These are phyloP conservation scores for Bisporella sp. DNA, from an alignment of 2,329 filamentous ascomycete genomes.

Conservation along the genomic window DNA sequence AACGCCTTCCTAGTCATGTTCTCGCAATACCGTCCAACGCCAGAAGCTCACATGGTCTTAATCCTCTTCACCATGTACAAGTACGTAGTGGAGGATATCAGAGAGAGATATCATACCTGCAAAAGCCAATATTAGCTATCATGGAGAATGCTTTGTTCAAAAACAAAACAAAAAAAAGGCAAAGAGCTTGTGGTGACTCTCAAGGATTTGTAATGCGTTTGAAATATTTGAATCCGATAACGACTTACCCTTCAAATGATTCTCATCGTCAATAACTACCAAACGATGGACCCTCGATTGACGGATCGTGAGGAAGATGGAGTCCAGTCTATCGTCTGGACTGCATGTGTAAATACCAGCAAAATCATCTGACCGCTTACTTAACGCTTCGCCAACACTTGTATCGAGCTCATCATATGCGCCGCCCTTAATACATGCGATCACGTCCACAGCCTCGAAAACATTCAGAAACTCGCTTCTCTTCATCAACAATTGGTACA, in stretches of 20 bases:
- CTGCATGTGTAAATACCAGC: constrained; percentile 96
- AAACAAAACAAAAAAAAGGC: too few species aligned
- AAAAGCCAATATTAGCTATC: background rate
- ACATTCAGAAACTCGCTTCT: constrained; percentile 80
- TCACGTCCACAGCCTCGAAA: constrained; percentile 96
- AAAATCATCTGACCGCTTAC: constrained; percentile 83
- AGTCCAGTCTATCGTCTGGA: constrained; percentile 83
- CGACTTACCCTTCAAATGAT: constrained; percentile 79
- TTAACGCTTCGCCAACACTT: constrained; percentile 80
- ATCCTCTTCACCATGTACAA: constrained; percentile 50
- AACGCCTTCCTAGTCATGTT: constrained; percentile 21
- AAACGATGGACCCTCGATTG: constrained; percentile 91
- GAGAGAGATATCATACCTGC: background rate
- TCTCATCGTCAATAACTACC: constrained; percentile 86
- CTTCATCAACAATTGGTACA: constrained; percentile 81
- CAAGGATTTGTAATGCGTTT: too few species aligned
- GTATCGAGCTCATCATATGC: constrained; percentile 85
- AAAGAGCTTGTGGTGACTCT: too few species aligned
- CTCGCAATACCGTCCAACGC: constrained; percentile 10
- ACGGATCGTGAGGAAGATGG: constrained; percentile 93
- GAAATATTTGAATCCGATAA: constrained; percentile 46
- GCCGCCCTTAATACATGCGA: constrained; percentile 89
- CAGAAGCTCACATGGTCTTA: constrained; percentile 3
- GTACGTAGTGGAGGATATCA: constrained; percentile 94
- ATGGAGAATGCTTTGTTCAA: background rate